phyloP scores from a whole-genome alignment of 129 eudicot genomes.

The Flaveria brownii region DNA sequence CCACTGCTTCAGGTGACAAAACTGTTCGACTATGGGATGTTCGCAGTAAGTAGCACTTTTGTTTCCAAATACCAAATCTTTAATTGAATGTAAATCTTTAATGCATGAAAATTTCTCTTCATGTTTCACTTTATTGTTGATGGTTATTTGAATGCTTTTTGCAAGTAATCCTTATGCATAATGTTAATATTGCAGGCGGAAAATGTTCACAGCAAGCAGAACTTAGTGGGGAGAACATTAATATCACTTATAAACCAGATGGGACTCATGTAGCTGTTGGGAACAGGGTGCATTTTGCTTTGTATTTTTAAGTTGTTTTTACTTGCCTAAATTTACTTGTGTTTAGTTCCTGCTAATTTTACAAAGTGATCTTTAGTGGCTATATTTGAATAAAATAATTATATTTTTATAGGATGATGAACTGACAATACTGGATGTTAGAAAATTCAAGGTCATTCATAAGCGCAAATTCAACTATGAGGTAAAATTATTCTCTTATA shows the following conservation, averaged over 20 bases:
- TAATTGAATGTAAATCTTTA: slow-evolving; percentile 1
- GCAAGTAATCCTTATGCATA: background rate
- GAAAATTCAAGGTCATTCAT: slow-evolving; percentile 89
- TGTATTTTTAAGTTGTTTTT: background rate
- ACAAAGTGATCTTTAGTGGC: slow-evolving; percentile 9
- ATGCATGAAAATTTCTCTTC: background rate
- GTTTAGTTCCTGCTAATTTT: slow-evolving; percentile 20
- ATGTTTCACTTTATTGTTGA: too few species aligned
- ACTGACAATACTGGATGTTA: slow-evolving; percentile 90
- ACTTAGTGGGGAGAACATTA: slow-evolving; percentile 97
- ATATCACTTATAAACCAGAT: slow-evolving; percentile 94
- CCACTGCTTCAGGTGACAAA: slow-evolving; percentile 99
- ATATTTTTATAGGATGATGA: slow-evolving; percentile 80
- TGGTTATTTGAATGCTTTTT: slow-evolving; percentile 9
- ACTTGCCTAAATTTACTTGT: background rate
- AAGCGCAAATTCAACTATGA: slow-evolving; percentile 93
- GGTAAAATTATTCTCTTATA: slow-evolving; percentile 43
- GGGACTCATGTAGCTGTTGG: slow-evolving; percentile 96
- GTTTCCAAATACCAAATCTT: slow-evolving; percentile 2
- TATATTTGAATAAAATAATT: background rate
- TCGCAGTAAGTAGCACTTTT: slow-evolving; percentile 64
- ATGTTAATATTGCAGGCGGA: slow-evolving; percentile 59
- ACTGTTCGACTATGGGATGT: slow-evolving; percentile 99
- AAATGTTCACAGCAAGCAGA: slow-evolving; percentile 95
- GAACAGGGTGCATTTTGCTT: slow-evolving; percentile 63